Evolutionary conservation across 108 stramenopile species (phyloP), one percentile per base, ranked within the genome.

Genomic region (Skeletonema marinoi): DNA sequence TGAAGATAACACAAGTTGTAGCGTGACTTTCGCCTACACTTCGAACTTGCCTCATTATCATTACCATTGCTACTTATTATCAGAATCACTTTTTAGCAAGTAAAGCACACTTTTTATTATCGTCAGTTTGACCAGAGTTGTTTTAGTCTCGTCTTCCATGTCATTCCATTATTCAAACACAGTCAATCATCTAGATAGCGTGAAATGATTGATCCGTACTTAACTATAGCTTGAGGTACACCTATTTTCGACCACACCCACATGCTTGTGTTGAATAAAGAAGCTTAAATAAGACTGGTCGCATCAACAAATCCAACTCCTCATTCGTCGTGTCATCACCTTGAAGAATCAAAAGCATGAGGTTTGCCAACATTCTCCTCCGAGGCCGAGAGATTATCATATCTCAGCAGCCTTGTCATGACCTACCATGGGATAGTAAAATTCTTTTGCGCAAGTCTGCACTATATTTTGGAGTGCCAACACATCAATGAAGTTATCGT

Each of bases 391-490:
- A 0, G 25, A 25, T 0, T 25, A 41, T 79, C 85, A 82, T 89
- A 95, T 21, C 91, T 91, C 6, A 91, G 90, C 86, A 95, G 91
- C 42, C 89, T 74, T 14, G 89, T 93, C 88, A 95, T 93, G 30
- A 25, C 25, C 25, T 25, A 95, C 91, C 91, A 95, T 93, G 0
- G 94, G 94, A 78, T 73, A 81, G 62, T 88, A 86, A 66, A 85
- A 90, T 59, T 90, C 89, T 68, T 86, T 84, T 58, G 91, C 83
- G 60, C 92, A 93, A 10, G 92, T 96, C 66, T 93, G 95, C 10
- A 93, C 92, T 1, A 91, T 96, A 69, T 93, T 96, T 10, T 25
- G 25, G 25, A 92, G 95, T 46, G 93, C 82, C 17, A 93, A 89
- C 11, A 91, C 86, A 60, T 83, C 82, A 32, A 80, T 84, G 74